These are phyloP conservation scores for Neurospora sp. DNA, from an alignment of 495 filamentous ascomycete genomes.

Conservation along the genomic window DNA sequence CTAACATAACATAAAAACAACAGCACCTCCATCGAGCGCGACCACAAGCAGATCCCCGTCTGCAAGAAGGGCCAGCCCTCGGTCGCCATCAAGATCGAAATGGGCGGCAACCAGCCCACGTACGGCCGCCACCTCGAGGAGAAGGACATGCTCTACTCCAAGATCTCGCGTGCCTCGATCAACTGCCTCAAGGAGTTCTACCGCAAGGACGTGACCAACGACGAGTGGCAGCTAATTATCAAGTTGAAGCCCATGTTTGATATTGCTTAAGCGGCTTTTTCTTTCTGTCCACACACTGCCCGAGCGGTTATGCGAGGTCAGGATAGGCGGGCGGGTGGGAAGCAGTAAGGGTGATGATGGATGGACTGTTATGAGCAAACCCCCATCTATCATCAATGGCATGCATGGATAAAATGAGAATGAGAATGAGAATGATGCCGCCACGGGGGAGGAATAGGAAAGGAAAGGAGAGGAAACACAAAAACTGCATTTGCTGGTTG, in stretches of 20 bases:
- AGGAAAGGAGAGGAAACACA: background rate
- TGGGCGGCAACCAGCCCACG: slow-evolving; percentile 81
- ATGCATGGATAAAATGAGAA: background rate
- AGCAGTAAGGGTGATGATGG: background rate
- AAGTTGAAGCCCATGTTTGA: slow-evolving; percentile 93
- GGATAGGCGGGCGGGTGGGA: background rate
- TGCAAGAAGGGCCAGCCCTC: slow-evolving; percentile 96
- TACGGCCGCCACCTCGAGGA: slow-evolving; percentile 97
- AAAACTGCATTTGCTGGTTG: background rate
- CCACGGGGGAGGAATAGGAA: no score
- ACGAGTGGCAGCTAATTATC: slow-evolving; percentile 87
- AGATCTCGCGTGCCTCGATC: slow-evolving; percentile 79
- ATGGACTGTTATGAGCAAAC: background rate
- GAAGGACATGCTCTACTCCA: slow-evolving; percentile 76
- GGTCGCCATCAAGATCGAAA: slow-evolving; percentile 95
- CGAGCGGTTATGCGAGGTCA: background rate
- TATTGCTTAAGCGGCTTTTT: slow-evolving; percentile 36
- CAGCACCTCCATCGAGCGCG: slow-evolving; percentile 88
- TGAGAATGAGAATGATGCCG: background rate
- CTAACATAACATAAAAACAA: background rate
- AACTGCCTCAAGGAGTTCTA: slow-evolving; percentile 97
- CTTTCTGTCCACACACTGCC: background rate
- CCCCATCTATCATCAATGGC: background rate
- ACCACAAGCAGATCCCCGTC: slow-evolving; percentile 85
- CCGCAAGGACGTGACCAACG: slow-evolving; percentile 76